Conservation (phyloP, 306 rosid genomes). For the Trichosanthes cucumerina region DNA sequence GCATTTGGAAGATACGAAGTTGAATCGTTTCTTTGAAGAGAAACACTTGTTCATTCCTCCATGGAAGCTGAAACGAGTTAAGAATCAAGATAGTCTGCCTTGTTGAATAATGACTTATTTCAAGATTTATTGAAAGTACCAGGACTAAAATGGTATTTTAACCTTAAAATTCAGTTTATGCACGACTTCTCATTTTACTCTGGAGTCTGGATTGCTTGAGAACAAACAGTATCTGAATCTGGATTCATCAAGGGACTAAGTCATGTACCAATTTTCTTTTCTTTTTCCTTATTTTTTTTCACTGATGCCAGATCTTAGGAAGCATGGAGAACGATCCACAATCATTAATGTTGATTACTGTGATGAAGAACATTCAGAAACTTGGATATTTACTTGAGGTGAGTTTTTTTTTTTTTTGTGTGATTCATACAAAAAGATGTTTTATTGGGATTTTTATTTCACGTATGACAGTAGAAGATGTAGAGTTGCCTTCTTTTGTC, state of each 20-base stretch:
- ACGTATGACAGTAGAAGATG: not conserved
- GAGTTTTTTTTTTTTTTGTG: constrained; percentile 20
- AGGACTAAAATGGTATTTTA: no score
- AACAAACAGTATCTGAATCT: not conserved
- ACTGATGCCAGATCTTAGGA: constrained; percentile 56
- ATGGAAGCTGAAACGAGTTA: constrained; percentile 13
- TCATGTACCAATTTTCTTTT: not conserved
- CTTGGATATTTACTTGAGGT: constrained; percentile 83
- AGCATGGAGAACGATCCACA: constrained; percentile 61
- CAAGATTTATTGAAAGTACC: no score
- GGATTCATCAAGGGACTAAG: not conserved
- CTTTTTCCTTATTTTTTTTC: constrained; percentile 10
- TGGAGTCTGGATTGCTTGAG: not conserved
- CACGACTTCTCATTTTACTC: not conserved
- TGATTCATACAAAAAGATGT: not conserved
- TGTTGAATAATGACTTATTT: not conserved
- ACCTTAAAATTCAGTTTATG: no score
- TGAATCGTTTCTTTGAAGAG: constrained; percentile 66
- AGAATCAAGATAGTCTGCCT: constrained; percentile 19
- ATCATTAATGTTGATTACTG: constrained; percentile 66
- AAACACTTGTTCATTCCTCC: constrained; percentile 17
- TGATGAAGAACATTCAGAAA: constrained; percentile 58
- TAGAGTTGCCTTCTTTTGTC: not conserved
- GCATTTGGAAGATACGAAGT: constrained; percentile 54
- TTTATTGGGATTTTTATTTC: not conserved